Evolutionary conservation across 371 early-diverging fungal genomes (phyloP).

Genomic region (Rhizopus delemar): DNA sequence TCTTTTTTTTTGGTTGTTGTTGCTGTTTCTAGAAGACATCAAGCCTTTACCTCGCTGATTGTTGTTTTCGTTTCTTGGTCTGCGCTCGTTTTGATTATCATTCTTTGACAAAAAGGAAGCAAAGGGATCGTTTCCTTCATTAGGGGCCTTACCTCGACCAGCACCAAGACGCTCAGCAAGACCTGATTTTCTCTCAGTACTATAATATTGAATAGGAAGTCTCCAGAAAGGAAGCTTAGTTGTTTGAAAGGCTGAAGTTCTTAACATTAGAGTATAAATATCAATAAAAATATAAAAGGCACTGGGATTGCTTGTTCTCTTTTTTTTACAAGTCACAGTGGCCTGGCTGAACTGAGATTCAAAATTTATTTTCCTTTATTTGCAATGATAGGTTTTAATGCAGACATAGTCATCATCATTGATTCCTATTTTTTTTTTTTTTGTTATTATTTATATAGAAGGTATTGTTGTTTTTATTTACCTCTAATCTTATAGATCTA

Average conservation of each 20-base stretch:
- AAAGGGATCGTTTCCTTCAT: constrained; percentile 35
- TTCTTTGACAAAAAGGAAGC: constrained; percentile 29
- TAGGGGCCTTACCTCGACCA: constrained; percentile 42
- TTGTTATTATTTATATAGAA: constrained; percentile 10
- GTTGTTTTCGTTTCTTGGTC: constrained; percentile 9
- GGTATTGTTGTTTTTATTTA: constrained; percentile 18
- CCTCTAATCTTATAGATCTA: constrained; percentile 69
- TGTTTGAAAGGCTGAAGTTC: not conserved
- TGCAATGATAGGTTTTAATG: constrained; percentile 28
- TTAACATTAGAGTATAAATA: not conserved
- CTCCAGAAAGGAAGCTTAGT: constrained; percentile 1
- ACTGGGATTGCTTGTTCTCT: not conserved
- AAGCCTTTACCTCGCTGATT: constrained; percentile 10
- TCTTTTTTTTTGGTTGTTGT: constrained; percentile 14
- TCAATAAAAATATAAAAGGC: constrained; percentile 4
- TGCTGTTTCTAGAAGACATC: constrained; percentile 13
- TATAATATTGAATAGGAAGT: not conserved
- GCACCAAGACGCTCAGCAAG: constrained; percentile 41
- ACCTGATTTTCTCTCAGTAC: constrained; percentile 1
- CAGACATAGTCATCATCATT: constrained; percentile 37
- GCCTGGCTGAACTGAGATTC: not conserved
- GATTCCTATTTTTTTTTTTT: constrained; percentile 29
- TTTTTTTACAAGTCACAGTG: not conserved
- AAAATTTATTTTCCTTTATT: constrained; percentile 26
- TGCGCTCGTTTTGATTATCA: constrained; percentile 8